Percentiles rank a stretch among this genome's conserved stretches.
These are phyloP conservation scores for Metarhizium album DNA, from an alignment of 2,329 filamentous ascomycete species.

Conservation along the genomic window DNA sequence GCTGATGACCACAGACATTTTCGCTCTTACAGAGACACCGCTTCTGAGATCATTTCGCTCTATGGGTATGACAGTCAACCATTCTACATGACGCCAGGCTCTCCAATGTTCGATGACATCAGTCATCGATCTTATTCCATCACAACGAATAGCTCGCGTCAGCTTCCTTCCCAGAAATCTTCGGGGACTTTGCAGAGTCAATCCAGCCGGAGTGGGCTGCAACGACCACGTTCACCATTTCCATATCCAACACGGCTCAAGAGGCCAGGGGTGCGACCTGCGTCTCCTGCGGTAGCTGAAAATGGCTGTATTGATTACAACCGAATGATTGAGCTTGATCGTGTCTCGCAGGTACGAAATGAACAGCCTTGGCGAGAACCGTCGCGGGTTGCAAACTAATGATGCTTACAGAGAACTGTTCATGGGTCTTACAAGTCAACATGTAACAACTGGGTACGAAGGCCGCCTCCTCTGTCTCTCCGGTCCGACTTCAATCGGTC, in stretches of 20 bases:
- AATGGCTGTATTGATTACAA: constrained; percentile 37
- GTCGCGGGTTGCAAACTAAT: constrained; percentile 3
- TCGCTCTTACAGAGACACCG: constrained; percentile 39
- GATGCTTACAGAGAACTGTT: constrained; percentile 29
- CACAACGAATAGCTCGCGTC: constrained; percentile 38
- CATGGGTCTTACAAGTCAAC: constrained; percentile 31
- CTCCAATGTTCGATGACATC: constrained; percentile 33
- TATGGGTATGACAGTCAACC: constrained; percentile 41
- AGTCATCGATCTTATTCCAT: constrained; percentile 43
- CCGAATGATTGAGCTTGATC: constrained; percentile 39
- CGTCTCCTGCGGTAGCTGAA: constrained; percentile 38
- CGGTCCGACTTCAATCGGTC: constrained; percentile 31
- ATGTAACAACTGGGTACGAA: constrained; percentile 24
- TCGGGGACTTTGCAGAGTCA: constrained; percentile 37
- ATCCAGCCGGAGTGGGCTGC: constrained; percentile 28
- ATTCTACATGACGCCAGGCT: constrained; percentile 31
- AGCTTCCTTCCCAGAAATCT: constrained; percentile 36
- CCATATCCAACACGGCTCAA: constrained; percentile 47
- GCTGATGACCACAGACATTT: constrained; percentile 33
- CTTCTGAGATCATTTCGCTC: constrained; percentile 45
- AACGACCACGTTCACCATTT: constrained; percentile 47
- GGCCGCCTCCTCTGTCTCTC: constrained; percentile 27
- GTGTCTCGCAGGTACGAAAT: constrained; percentile 32
- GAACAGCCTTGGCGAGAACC: background rate
- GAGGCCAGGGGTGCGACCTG: constrained; percentile 38